Evolutionary conservation across 495 filamentous ascomycete genomes (phyloP), one percentile per base, ranked within the genome.

Genomic region (Penicillium taxi): DNA sequence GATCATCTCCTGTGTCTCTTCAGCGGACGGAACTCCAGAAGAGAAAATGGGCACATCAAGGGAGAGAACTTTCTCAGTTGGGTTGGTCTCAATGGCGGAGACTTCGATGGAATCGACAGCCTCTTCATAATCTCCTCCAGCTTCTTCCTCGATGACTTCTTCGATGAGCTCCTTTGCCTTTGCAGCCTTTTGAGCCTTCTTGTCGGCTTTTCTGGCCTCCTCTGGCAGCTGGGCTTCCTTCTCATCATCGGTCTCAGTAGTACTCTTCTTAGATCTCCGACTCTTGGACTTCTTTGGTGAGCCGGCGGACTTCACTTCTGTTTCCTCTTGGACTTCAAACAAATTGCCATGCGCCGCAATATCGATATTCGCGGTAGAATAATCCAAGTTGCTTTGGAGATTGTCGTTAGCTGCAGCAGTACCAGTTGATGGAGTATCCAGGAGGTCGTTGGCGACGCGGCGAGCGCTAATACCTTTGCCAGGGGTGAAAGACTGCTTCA

Each of bases 401-500:
- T 45, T 64, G 17, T 66, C 66, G 34, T 68, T 74, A 20, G 67
- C 69, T 33, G 63, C 69, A 26, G 48, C 64, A 5, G 70, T 67
- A 26, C 47, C 64, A 5, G 70, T 67, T 21, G 63, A 58, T 5
- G 67, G 63, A 11, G 61, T 63, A 36, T 63, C 60, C 1, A 39
- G 32, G 20, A 64, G 59, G 31, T 76, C 64, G 41, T 76, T 75
- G 9, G 64, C 46, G 26, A 70, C 65, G 55, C 81, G 81, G 26
- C 86, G 73, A n/a, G 75, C 49, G n/a, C n/a, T n/a, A n/a, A n/a
- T n/a, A n/a, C n/a, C n/a, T 65, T 91, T 94, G 43, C 86, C 76
- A 3, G 90, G 86, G 21, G 73, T 80, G 11, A 66, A 66, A 15
- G 56, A 59, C 50, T 68, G 74, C 47, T 29, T 29, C 1, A 9